A percentile compares a stretch with the other conserved stretches of the same genome.
These are phyloP conservation scores for Albatrellus ellisii DNA, from an alignment of 768 basidiomycete genomes.

Conservation along the genomic window DNA sequence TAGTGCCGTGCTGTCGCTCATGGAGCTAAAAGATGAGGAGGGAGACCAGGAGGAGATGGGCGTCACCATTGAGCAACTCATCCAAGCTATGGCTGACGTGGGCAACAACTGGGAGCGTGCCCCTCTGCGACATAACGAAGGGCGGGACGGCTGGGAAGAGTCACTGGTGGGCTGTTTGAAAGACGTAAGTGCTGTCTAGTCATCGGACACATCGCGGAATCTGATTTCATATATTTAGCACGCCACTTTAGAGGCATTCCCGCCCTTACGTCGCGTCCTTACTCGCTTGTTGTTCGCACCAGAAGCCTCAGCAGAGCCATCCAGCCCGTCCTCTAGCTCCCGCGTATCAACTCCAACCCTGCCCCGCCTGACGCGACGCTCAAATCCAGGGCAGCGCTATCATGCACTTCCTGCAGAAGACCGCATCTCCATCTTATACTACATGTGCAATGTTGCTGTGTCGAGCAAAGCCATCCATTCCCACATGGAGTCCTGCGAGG, in stretches of 20 bases:
- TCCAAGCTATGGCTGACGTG: constrained; percentile 58
- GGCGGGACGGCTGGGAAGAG: constrained; percentile 85
- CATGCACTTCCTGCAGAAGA: constrained; percentile 58
- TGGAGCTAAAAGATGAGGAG: constrained; percentile 30
- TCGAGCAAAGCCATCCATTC: constrained; percentile 82
- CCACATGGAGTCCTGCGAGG: constrained; percentile 85
- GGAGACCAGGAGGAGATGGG: constrained; percentile 33
- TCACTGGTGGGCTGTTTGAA: constrained; percentile 79
- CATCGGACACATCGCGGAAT: constrained; percentile 2
- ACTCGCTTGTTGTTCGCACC: constrained; percentile 65
- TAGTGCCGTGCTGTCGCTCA: constrained; percentile 57
- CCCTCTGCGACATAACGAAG: constrained; percentile 57
- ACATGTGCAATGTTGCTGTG: constrained; percentile 81
- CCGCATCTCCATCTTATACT: constrained; percentile 75
- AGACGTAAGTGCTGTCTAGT: constrained; percentile 49
- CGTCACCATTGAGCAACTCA: constrained; percentile 48
- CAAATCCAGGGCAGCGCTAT: constrained; percentile 59
- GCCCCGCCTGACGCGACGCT: constrained; percentile 24
- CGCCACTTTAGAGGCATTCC: constrained; percentile 60
- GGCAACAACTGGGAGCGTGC: constrained; percentile 84
- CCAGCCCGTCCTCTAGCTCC: constrained; percentile 30
- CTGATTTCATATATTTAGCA: constrained; percentile 35
- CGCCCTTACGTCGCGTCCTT: constrained; percentile 55
- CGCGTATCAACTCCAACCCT: constrained; percentile 33
- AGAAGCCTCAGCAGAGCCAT: constrained; percentile 30